Percentiles rank a stretch among this genome's conserved stretches.
These are phyloP conservation scores for Dothistroma pini DNA, from an alignment of 2,329 filamentous ascomycete genomes.

Conservation along the genomic window DNA sequence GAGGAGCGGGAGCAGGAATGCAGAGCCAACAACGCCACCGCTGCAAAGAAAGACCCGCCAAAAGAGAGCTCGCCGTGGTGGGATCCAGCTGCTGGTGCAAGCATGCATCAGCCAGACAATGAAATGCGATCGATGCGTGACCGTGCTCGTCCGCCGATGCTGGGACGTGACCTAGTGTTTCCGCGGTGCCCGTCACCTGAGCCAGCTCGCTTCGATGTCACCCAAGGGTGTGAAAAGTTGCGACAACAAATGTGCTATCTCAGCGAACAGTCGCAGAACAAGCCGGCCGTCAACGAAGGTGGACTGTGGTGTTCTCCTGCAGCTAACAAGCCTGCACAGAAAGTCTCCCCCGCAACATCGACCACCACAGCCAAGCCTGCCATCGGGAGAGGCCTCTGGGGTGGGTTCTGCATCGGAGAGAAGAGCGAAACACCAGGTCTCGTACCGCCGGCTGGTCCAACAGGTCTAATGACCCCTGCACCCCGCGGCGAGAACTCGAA, in stretches of 20 bases:
- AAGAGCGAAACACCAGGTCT: constrained; percentile 35
- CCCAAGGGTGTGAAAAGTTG: constrained; percentile 56
- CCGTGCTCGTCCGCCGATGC: constrained; percentile 73
- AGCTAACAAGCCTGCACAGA: constrained; percentile 9
- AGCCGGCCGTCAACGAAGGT: constrained; percentile 50
- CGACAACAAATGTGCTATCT: constrained; percentile 49
- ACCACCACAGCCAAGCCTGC: constrained; percentile 18
- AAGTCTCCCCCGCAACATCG: constrained; percentile 11
- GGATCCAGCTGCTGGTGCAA: constrained; percentile 33
- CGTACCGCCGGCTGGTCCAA: constrained; percentile 41
- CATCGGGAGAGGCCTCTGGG: constrained; percentile 62
- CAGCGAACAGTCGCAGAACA: constrained; percentile 43
- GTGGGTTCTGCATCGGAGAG: constrained; percentile 60
- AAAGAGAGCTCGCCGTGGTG: constrained; percentile 37
- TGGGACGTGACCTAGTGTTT: constrained; percentile 76
- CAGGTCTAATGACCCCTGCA: constrained; percentile 50
- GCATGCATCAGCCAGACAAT: constrained; percentile 35
- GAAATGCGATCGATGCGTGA: constrained; percentile 56
- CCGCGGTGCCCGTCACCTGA: constrained; percentile 79
- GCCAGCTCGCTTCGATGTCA: constrained; percentile 76
- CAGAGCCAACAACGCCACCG: constrained; percentile 40
- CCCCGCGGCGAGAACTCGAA: constrained; percentile 31
- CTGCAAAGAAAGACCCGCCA: constrained; percentile 23
- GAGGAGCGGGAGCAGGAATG: constrained; percentile 57
- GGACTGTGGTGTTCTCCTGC: constrained; percentile 51